phyloP scores from a whole-genome alignment of 768 basidiomycete species.

The Serendipita indica region DNA sequence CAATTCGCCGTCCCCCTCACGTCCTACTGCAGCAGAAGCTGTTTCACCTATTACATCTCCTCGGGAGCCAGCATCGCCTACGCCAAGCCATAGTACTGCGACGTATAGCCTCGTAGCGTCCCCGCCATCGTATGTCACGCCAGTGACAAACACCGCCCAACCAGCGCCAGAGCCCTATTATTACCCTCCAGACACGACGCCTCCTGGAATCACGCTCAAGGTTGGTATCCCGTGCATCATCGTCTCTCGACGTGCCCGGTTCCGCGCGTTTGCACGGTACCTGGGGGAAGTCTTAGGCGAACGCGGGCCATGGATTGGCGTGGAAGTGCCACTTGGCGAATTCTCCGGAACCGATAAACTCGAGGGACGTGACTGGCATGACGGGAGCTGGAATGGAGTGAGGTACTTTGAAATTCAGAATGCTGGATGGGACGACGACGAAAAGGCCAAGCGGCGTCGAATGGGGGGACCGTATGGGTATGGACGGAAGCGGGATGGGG shows the following conservation, averaged over 20 bases:
- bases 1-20: conserved; percentile 16
- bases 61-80: not conserved
- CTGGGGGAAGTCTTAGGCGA: conserved; percentile 79
- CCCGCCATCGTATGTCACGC: not conserved
- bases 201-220: conserved; percentile 52
- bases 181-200: not conserved
- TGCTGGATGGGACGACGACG: conserved; percentile 33
- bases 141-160: conserved; percentile 8
- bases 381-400: conserved; percentile 68
- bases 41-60: conserved; percentile 15
- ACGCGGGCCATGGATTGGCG: conserved; percentile 75
- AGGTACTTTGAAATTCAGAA: conserved; percentile 67
- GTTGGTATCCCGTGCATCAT: conserved; percentile 88
- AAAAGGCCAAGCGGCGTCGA: conserved; percentile 31
- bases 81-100: no score
- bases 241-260: conserved; percentile 63
- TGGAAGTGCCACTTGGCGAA: conserved; percentile 65
- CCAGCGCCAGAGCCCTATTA: conserved; percentile 4
- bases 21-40: conserved; percentile 12
- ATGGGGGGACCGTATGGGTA: conserved; percentile 22
- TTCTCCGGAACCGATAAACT: conserved; percentile 36
- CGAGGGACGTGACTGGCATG: conserved; percentile 69
- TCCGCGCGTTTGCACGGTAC: conserved; percentile 76
- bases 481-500: conserved; percentile 39
- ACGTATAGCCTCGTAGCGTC: no score